phyloP scores from a whole-genome alignment of 108 stramenopile genomes.

The Nitzschia sp. region DNA sequence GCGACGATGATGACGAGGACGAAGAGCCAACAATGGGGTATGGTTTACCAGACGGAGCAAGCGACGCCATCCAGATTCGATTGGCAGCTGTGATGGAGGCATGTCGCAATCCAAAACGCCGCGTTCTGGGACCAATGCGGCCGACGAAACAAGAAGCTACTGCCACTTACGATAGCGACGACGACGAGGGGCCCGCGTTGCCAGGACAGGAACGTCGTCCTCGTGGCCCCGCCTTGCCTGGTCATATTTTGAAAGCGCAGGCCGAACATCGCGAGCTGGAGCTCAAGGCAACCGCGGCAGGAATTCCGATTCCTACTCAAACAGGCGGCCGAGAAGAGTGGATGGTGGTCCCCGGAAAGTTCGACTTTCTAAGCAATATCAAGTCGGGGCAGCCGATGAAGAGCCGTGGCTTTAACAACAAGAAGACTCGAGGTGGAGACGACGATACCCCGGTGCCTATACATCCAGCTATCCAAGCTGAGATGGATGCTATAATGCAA shows the following conservation, averaged over 20 bases:
- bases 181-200: constrained; percentile 71
- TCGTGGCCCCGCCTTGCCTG: constrained; percentile 22
- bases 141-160: constrained; percentile 20
- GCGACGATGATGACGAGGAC: constrained; percentile 38
- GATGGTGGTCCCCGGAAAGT: constrained; percentile 87
- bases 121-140: constrained; percentile 21
- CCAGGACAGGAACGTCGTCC: constrained; percentile 45
- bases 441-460: constrained; percentile 33
- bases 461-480: constrained; percentile 70
- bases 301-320: constrained; percentile 8
- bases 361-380: constrained; percentile 78
- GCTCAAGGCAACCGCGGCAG: constrained; percentile 30
- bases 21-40: constrained; percentile 55
- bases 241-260: constrained; percentile 30
- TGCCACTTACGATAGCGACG: constrained; percentile 29
- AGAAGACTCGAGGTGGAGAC: constrained; percentile 39
- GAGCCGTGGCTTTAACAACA: constrained; percentile 63
- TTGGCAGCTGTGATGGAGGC: constrained; percentile 33
- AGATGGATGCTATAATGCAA: constrained; percentile 75
- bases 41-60: constrained; percentile 55
- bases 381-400: constrained; percentile 50
- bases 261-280: constrained; percentile 41
- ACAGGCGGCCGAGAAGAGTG: constrained; percentile 76
- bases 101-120: constrained; percentile 48
- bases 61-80: constrained; percentile 29